A percentile compares a stretch with the other conserved stretches of the same genome.
Evolutionary conservation across 257 asterid species (phyloP).

Genomic region (Cruciata laevipes): DNA sequence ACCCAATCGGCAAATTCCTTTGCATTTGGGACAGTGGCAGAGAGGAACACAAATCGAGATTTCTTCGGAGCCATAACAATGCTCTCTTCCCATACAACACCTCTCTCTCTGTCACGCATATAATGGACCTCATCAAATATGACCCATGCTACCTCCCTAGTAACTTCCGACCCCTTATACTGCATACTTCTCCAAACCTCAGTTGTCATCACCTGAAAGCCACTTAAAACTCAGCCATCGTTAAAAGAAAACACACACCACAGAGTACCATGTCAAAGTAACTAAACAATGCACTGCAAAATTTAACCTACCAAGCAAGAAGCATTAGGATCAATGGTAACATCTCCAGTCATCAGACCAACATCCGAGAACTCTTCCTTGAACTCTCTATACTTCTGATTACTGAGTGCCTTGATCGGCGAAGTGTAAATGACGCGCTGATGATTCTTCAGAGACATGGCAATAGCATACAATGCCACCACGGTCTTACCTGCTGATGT

Average conservation of each 20-base stretch:
- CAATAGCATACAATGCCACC: constrained; percentile 84
- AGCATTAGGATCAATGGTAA: constrained; percentile 88
- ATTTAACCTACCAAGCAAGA: constrained; percentile 83
- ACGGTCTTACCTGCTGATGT: constrained; percentile 98
- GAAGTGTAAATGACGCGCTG: constrained; percentile 94
- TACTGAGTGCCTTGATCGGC: constrained; percentile 94
- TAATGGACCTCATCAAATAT: constrained; percentile 97
- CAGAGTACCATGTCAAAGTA: not conserved
- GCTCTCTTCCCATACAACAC: constrained; percentile 99
- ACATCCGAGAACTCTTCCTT: constrained; percentile 97
- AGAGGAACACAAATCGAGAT: constrained; percentile 81
- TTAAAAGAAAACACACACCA: not conserved
- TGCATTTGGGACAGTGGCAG: constrained; percentile 94
- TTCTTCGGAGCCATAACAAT: constrained; percentile 93
- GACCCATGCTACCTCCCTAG: constrained; percentile 94
- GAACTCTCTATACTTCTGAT: constrained; percentile 94
- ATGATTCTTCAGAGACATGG: constrained; percentile 71
- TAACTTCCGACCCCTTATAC: constrained; percentile 92
- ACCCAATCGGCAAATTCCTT: constrained; percentile 98
- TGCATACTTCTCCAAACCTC: constrained; percentile 99
- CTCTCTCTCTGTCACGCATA: constrained; percentile 97
- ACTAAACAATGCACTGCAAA: constrained; percentile 8
- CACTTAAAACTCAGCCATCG: constrained; percentile 15
- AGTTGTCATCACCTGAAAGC: constrained; percentile 90
- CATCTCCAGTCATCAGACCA: constrained; percentile 99